Conservation (phyloP, 208 protist genomes). For the Jaenimonas drosophilae region DNA sequence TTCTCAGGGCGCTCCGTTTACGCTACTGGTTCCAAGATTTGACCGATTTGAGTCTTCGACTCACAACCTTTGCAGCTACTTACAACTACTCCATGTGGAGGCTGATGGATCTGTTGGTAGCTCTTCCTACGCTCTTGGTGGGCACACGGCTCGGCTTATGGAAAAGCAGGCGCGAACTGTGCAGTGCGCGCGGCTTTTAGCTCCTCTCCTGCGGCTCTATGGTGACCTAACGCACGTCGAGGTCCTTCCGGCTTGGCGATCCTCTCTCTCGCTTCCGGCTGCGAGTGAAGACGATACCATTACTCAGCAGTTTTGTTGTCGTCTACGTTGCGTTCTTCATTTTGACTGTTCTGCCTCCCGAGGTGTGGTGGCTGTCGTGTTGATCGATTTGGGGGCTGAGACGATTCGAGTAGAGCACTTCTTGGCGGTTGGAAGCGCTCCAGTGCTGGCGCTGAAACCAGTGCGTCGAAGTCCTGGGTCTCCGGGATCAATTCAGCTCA, state of each 20-base stretch:
- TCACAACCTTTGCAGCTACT: too few species aligned
- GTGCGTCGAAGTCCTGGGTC: too few species aligned
- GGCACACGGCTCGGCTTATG: slow-evolving; percentile 44
- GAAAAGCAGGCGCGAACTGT: slow-evolving; percentile 38
- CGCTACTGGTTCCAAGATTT: too few species aligned
- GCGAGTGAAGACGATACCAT: too few species aligned
- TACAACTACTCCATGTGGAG: too few species aligned
- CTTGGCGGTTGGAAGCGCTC: slow-evolving; percentile 39
- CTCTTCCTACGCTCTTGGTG: slow-evolving; percentile 51
- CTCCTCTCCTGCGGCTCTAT: slow-evolving; percentile 41
- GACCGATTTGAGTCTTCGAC: too few species aligned
- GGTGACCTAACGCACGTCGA: slow-evolving; percentile 25
- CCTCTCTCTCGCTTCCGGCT: too few species aligned
- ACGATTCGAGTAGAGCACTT: slow-evolving; percentile 53
- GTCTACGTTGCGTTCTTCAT: slow-evolving; percentile 41
- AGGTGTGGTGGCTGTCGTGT: slow-evolving; percentile 48
- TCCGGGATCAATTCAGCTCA: too few species aligned
- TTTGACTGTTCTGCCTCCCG: slow-evolving; percentile 22
- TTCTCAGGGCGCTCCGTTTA: too few species aligned
- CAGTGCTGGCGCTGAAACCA: slow-evolving; percentile 30
- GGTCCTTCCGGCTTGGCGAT: slow-evolving; percentile 48
- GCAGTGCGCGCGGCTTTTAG: slow-evolving; percentile 25
- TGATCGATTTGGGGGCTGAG: slow-evolving; percentile 42
- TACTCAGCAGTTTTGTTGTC: too few species aligned
- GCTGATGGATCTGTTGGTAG: slow-evolving; percentile 57